Percentiles rank a stretch among this genome's conserved stretches.
These are phyloP conservation scores for Cladophialophora exuberans DNA, from an alignment of 2,329 filamentous ascomycete species.

Conservation along the genomic window DNA sequence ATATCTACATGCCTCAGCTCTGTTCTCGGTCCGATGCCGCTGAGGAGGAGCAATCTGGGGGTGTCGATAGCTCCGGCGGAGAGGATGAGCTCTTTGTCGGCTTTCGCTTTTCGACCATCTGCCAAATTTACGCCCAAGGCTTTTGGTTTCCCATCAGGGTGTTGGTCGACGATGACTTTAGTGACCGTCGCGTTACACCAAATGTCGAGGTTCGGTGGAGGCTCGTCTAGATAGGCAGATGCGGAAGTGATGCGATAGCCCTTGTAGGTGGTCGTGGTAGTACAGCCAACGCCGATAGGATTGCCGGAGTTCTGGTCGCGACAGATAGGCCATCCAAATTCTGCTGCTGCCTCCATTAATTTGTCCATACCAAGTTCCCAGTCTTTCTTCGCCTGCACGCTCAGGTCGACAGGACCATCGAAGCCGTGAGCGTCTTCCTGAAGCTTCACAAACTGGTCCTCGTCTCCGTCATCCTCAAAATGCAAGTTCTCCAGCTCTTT, in stretches of 20 bases:
- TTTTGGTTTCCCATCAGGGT: background rate
- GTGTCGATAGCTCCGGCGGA: background rate
- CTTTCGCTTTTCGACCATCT: background rate
- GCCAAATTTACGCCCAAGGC: background rate
- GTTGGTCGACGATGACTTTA: background rate
- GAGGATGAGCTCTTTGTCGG: background rate
- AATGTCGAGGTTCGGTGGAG: background rate
- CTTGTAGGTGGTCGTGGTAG: background rate
- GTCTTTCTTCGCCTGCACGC: background rate
- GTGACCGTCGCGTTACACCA: background rate
- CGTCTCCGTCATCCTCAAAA: slow-evolving; percentile 12
- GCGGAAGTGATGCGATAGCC: background rate
- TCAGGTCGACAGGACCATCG: background rate
- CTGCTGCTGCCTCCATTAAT: slow-evolving; percentile 31
- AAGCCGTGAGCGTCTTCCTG: slow-evolving; percentile 1
- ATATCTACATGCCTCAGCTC: background rate
- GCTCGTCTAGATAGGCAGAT: background rate
- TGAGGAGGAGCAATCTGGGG: background rate
- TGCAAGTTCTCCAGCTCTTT: slow-evolving; percentile 55
- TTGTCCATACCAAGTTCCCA: slow-evolving; percentile 10
- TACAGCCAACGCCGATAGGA: background rate
- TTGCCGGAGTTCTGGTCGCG: slow-evolving; percentile 5
- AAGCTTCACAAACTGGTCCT: slow-evolving; percentile 2
- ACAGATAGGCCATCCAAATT: slow-evolving; percentile 45
- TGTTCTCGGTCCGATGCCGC: background rate